Evolutionary conservation across 768 basidiomycete species (phyloP), one percentile per base, ranked within the genome.

Genomic region (Tulasnella sp.): DNA sequence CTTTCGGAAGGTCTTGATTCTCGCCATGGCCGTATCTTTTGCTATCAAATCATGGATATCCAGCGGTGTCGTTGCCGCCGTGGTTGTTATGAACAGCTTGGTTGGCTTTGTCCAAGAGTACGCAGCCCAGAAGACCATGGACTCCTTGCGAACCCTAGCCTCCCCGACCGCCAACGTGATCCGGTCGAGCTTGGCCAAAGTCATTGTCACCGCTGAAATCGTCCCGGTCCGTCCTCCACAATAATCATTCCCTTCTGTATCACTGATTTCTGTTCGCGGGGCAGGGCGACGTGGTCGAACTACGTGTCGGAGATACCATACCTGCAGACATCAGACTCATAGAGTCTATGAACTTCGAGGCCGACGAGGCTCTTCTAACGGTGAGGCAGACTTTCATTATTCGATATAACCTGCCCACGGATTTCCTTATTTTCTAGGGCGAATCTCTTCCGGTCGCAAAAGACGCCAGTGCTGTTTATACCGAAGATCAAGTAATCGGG

Each of bases 251-350:
- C 25, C 14, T 11, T 3, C 12, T 27, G 2, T 14, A 21, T 15
- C 37, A 27, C 45, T 48, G 7, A 49, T 15, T 6, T 4, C 4
- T 7, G 9, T 31, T 6, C 17, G 11, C 50, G 23, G 8, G 12
- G 2, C 25, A 88, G 64, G 86, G 89, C 67, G 86, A 90, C 66
- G 81, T 88, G 41, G 73, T 89, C 34, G 82, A 88, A 63, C 69
- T 90, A 1, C 70, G 72, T 53, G 80, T 78, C 11, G 76, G 74
- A 11, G 67, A 76, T 59, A 72, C 89, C 39, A 71, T 85, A 25
- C 70, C 71, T 4, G 71, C 70, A 32, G 71, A 73, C 57, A 19
- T 72, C n/a, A 65, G 72, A 9, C 65, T 74, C 72, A 35, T 77
- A 71, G 39, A 76, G 66, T 64, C 73, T 17, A 77, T 75, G 19